These are phyloP conservation scores for Citrullus amarus DNA, from an alignment of 306 rosid genomes.

Conservation along the genomic window DNA sequence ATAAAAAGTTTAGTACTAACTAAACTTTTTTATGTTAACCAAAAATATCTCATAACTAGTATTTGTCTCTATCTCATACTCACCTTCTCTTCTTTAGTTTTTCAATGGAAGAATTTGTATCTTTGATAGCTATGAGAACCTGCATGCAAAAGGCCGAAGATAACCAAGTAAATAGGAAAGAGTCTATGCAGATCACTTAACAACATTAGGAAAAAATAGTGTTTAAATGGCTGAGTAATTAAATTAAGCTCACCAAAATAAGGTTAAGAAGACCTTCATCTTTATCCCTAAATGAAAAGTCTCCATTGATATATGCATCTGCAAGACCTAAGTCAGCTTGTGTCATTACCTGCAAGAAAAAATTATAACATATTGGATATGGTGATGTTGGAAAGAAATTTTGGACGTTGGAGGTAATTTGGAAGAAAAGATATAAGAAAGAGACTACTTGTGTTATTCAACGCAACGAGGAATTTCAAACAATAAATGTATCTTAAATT, in stretches of 20 bases:
- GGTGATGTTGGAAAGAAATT: too few relatives aligned
- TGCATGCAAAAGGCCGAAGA: neutral
- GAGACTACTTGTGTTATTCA: too few relatives aligned
- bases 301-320: slow-evolving; percentile 75
- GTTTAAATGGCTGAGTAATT: neutral
- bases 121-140: neutral
- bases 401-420: too few relatives aligned
- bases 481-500: too few relatives aligned
- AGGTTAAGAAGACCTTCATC: slow-evolving; percentile 58
- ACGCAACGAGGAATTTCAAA: too few relatives aligned
- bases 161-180: neutral
- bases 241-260: slow-evolving; percentile 34
- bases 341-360: slow-evolving; percentile 39
- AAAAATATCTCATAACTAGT: too few relatives aligned
- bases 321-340: slow-evolving; percentile 90
- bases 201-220: neutral
- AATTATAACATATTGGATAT: too few relatives aligned
- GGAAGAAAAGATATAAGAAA: too few relatives aligned
- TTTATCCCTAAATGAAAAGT: slow-evolving; percentile 63
- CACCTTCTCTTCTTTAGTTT: neutral
- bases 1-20: too few relatives aligned
- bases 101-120: too few relatives aligned
- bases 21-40: too few relatives aligned
- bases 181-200: too few relatives aligned
- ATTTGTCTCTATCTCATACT: neutral